Conservation (phyloP, 768 basidiomycete species). For the Cystofilobasidium bisporidii region DNA sequence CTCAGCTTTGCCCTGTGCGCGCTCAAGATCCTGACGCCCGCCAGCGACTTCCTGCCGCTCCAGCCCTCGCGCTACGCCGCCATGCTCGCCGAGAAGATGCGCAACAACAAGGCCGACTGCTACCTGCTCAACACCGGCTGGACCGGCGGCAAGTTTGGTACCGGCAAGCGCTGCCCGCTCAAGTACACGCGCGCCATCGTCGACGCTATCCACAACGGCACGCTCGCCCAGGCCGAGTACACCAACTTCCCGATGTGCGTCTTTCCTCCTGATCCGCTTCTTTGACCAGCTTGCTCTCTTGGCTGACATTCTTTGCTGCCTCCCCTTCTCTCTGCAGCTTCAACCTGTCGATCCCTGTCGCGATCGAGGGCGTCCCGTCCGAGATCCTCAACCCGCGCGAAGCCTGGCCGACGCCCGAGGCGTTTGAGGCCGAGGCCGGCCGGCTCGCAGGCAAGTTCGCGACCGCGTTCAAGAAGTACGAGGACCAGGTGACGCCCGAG, state of each 20-base stretch:
- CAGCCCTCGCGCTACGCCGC: constrained; percentile 86
- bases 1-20: too few species aligned
- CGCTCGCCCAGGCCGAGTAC: constrained; percentile 74
- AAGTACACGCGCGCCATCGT: constrained; percentile 92
- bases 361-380: constrained; percentile 72
- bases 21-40: too few species aligned
- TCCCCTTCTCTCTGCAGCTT: constrained; percentile 52
- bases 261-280: too few species aligned
- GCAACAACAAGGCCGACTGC: constrained; percentile 76
- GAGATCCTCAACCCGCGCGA: constrained; percentile 79
- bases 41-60: too few species aligned
- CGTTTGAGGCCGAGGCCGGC: constrained; percentile 75
- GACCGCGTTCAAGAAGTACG: constrained; percentile 86
- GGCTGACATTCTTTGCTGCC: neutral
- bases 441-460: constrained; percentile 58
- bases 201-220: constrained; percentile 90
- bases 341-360: constrained; percentile 71
- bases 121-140: constrained; percentile 95
- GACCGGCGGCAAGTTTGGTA: constrained; percentile 84
- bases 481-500: constrained; percentile 68
- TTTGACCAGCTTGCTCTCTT: too few species aligned
- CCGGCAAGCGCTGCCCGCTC: constrained; percentile 89
- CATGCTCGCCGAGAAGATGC: constrained; percentile 94
- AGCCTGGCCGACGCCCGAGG: constrained; percentile 82
- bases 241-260: constrained; percentile 53